Base-by-base conservation (phyloP, 352 stramenopile genomes). In the Globisporangium radiosum region DNA sequence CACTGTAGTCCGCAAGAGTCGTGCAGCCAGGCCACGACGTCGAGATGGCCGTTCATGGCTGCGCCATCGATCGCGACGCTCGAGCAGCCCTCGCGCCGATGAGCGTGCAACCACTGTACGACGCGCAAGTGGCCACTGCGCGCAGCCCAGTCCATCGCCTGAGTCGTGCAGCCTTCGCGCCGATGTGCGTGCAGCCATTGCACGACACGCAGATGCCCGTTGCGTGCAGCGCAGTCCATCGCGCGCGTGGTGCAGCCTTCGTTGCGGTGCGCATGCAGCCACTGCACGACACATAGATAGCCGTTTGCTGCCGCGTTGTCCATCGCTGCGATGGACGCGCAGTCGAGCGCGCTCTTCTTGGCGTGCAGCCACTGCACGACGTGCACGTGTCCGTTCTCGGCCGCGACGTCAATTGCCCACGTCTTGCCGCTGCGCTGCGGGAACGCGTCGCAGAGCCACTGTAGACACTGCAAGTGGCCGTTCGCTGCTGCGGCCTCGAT, bases 121-220 rank as follows among this genome's bases (percentile, higher is more conserved):
- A 88, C 71, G 1, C 71, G 43, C n/a, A 90, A 59, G 44, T 90
- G 73, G 9, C 81, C 81, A 43, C 78, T 59, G 25, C 77, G 63
- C 0, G 81, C 76, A 0, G 81, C 81, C 65, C 84, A 85, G 61
- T 91, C 81, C 59, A 91, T 88, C 14, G 81, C 81, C 47, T 72
- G 68, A 7, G 58, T 59, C 14, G 76, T 87, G 60, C 76, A 87
- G n/a, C 78, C 78, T 59, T 88, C 78, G 2, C 14, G 66, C 3
- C 76, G 69, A 50, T 88, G 59, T 4, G 43, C 48, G n/a, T 91
- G 81, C 11, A 91, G 66, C 78, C 78, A 91, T 55, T 85, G 62
- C 5, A 62, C 49, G 38, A 62, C 33, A 7, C 50, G n/a, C 1
- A 64, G 40, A 33, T 64, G 58, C 11, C 58, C 58, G 5, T 64